Conservation (phyloP, 2,329 filamentous ascomycete genomes). For the Exophiala sp. region DNA sequence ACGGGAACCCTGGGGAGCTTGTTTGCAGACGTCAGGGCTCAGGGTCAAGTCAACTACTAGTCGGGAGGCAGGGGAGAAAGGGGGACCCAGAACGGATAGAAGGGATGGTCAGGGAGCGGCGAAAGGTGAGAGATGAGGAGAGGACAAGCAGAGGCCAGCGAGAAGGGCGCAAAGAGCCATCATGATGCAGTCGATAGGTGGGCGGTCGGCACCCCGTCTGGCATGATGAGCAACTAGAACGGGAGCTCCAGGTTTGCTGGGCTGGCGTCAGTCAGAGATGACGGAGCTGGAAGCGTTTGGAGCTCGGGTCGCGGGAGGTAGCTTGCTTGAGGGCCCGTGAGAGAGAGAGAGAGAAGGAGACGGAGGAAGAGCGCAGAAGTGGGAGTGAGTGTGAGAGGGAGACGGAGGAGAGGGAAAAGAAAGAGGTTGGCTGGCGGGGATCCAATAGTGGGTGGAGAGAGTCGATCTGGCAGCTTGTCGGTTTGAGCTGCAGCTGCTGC, state of each 20-base stretch:
- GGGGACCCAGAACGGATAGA: neutral
- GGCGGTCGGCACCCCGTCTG: neutral
- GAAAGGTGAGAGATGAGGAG: slow-evolving; percentile 4
- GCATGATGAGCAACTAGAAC: neutral
- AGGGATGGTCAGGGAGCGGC: neutral
- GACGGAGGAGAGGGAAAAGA: neutral
- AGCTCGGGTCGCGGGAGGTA: slow-evolving; percentile 1
- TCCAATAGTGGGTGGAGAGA: neutral
- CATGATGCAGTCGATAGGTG: slow-evolving; percentile 1
- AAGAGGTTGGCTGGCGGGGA: slow-evolving; percentile 3
- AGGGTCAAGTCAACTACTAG: neutral
- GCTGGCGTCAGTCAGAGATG: slow-evolving; percentile 3
- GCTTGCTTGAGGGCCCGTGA: neutral
- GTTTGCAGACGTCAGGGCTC: slow-evolving; percentile 23
- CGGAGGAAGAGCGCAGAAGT: neutral
- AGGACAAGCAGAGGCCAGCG: slow-evolving; percentile 2
- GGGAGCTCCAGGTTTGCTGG: slow-evolving; percentile 1
- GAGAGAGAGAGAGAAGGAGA: slow-evolving; percentile 3
- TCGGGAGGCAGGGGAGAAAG: neutral
- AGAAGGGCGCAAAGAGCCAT: slow-evolving; percentile 2
- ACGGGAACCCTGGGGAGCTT: slow-evolving; percentile 18
- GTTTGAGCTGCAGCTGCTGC: neutral
- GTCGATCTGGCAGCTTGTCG: neutral
- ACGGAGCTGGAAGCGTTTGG: neutral
- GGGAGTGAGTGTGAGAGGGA: neutral